phyloP scores from a whole-genome alignment of 257 asterid genomes.

The Solanum medicagineum region DNA sequence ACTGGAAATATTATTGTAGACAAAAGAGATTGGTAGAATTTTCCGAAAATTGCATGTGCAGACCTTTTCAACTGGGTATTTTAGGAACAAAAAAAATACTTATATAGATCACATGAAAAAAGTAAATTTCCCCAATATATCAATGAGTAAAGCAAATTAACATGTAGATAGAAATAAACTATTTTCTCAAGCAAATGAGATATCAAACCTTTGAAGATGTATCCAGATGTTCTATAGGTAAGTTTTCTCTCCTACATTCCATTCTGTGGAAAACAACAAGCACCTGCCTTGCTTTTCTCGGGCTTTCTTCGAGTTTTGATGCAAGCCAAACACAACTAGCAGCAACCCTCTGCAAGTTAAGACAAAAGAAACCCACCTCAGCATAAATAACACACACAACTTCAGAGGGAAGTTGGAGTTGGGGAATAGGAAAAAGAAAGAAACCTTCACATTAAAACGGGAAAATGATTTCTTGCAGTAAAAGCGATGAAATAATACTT shows the following conservation, averaged over 20 bases:
- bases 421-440: neutral
- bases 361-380: conserved; percentile 2
- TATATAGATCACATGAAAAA: neutral
- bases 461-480: conserved; percentile 90
- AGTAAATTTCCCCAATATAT: neutral
- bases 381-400: neutral
- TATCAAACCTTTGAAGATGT: conserved; percentile 53
- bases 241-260: conserved; percentile 92
- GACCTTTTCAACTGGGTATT: neutral
- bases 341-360: conserved; percentile 65
- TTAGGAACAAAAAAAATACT: neutral
- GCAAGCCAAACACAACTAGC: conserved; percentile 99
- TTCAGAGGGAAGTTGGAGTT: neutral
- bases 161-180: neutral
- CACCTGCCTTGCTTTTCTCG: conserved; percentile 82
- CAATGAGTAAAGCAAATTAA: neutral
- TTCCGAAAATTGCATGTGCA: neutral
- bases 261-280: conserved; percentile 83
- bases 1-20: neutral
- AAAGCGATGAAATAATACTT: conserved; percentile 89
- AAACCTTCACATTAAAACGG: conserved; percentile 86
- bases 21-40: neutral
- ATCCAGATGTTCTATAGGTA: conserved; percentile 76
- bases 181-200: neutral
- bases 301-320: conserved; percentile 94